Base-by-base conservation (phyloP, 495 filamentous ascomycete species). In the Cairneyella variabilis region DNA sequence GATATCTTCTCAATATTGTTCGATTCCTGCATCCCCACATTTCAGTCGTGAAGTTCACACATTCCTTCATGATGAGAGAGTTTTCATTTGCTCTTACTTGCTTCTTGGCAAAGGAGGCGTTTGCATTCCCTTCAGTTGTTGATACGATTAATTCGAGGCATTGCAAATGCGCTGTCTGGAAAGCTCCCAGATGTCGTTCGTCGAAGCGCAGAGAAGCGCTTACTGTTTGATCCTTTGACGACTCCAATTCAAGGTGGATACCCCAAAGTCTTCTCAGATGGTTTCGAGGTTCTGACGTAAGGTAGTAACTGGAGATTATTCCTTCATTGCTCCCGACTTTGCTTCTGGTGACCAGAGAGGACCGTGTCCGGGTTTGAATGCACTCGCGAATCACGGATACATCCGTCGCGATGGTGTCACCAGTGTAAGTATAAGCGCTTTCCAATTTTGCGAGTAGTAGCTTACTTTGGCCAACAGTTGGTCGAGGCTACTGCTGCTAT, bases 351-450 rank as follows among this genome's bases (percentile, higher is more conserved):
- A 73, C 59, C 69, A 72, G 54, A 70, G 71, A 21, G 63, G 67
- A 53, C 65, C 76, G 44, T 79, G 77, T 48, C 75, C 76, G 0
- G 76, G 73, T 48, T 60, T 79, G 12, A 80, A 80, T 57, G 72
- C 73, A 10, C 44, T 78, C 34, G 77, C 77, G 34, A 78, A 79
- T 41, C 76, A 76, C 60, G 70, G 66, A n/a, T 80, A 79, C 47
- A 66, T 78, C 18, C 76, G 74, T 1, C 72, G 73, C 43, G 73
- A 71, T 53, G 77, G 77, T 22, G 63, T 76, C 16, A 75, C 70
- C 3, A 53, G 52, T 7, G 46, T 46, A 23, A 45, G 36, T 11
- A 12, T 14, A 12, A 38, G n/a, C n/a, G n/a, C 30, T 16, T 16
- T 14, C 20, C 9, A 34, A 14, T 38, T 38, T 17, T 14, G 0